A percentile compares a stretch with the other conserved stretches of the same genome.
These are phyloP conservation scores for Apostasia ramifera DNA, from an alignment of 106 monocot species.

Conservation along the genomic window DNA sequence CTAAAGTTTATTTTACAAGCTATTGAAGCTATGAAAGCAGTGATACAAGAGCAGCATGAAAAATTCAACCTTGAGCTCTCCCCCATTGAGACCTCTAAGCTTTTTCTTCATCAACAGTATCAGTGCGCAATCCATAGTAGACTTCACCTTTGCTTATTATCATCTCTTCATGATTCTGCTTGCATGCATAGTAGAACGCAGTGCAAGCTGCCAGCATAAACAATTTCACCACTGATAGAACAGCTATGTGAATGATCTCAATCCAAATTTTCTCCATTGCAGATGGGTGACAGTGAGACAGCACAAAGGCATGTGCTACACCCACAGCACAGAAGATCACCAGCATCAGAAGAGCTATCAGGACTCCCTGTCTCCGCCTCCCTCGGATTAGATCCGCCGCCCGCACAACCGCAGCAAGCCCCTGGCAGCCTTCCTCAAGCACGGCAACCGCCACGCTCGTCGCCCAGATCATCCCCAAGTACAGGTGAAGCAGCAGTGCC, in stretches of 20 bases:
- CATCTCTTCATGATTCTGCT: conserved; percentile 5
- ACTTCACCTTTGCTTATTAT: neutral
- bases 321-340: neutral
- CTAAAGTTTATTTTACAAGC: no score
- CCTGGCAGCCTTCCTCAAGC: conserved; percentile 8
- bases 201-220: conserved; percentile 1
- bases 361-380: conserved; percentile 5
- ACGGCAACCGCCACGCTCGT: conserved; percentile 8
- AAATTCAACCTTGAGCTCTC: no score
- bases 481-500: neutral
- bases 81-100: neutral
- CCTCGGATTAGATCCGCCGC: conserved; percentile 7
- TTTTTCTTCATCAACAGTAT: neutral
- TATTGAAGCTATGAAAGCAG: no score
- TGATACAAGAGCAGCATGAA: no score
- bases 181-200: conserved; percentile 20
- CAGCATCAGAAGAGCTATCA: neutral
- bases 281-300: no score
- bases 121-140: neutral
- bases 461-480: neutral
- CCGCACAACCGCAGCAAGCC: conserved; percentile 2
- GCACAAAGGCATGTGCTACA: no score
- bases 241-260: conserved; percentile 1
- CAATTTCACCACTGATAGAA: neutral
- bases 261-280: neutral